Evolutionary conservation across 1,284 basidiomycete species (phyloP).

Genomic region (Cryptococcus neoformans): DNA sequence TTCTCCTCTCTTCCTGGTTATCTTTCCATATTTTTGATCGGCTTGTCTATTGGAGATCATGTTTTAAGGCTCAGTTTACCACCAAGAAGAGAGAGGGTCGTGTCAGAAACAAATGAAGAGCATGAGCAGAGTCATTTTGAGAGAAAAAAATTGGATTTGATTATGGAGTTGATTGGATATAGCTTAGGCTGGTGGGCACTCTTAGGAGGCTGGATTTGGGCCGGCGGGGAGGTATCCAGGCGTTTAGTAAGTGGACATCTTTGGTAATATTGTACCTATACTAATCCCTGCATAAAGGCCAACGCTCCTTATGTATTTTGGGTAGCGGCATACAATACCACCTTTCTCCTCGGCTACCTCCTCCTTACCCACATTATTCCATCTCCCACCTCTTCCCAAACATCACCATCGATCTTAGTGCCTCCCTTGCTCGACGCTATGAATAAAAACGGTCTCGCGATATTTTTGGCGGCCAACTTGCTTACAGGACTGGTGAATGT

Average conservation of each 20-base stretch:
- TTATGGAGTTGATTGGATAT: constrained; percentile 72
- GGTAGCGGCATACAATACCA: constrained; percentile 84
- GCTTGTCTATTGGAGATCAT: constrained; percentile 75
- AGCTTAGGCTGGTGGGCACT: constrained; percentile 72
- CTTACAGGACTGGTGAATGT: constrained; percentile 84
- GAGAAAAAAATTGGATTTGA: constrained; percentile 62
- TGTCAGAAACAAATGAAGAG: constrained; percentile 10
- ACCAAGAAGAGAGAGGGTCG: background rate
- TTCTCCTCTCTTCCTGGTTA: constrained; percentile 78
- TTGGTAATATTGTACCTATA: background rate
- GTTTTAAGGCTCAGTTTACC: constrained; percentile 67
- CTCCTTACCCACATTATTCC: constrained; percentile 64
- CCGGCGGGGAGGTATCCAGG: constrained; percentile 59
- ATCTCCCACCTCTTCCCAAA: constrained; percentile 3
- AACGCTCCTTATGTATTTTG: constrained; percentile 88
- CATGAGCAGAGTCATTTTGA: constrained; percentile 41
- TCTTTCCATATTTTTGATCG: constrained; percentile 82
- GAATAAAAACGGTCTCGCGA: constrained; percentile 71
- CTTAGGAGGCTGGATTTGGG: constrained; percentile 52
- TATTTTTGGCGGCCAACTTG: constrained; percentile 87
- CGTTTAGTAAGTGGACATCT: constrained; percentile 59
- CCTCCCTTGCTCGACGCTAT: constrained; percentile 72
- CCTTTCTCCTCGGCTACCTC: constrained; percentile 79
- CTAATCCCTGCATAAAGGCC: constrained; percentile 54
- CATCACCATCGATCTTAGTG: constrained; percentile 26